Percentiles rank a stretch among this genome's conserved stretches.
These are phyloP conservation scores for Periconia sp. DNA, from an alignment of 2,329 filamentous ascomycete species.

Conservation along the genomic window DNA sequence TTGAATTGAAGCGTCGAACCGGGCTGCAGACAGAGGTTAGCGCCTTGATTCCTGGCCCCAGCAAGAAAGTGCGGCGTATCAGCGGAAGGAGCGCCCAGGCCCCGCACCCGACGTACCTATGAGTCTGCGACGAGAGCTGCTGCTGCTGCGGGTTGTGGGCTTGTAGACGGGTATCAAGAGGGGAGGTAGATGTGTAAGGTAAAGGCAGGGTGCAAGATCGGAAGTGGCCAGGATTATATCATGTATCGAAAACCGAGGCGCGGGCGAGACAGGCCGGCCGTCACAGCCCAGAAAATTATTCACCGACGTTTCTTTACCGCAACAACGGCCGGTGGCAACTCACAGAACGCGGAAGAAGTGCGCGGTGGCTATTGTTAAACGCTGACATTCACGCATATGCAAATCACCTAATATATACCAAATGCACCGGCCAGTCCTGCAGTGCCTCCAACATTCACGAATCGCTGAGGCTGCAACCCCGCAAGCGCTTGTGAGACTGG, in stretches of 20 bases:
- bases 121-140: constrained; percentile 1
- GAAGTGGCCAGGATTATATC: constrained; percentile 29
- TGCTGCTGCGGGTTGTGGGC: no score
- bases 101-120: constrained; percentile 27
- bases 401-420: constrained; percentile 18
- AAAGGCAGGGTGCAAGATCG: constrained; percentile 13
- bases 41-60: constrained; percentile 35
- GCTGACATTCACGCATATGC: constrained; percentile 27
- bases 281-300: constrained; percentile 37
- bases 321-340: constrained; percentile 35
- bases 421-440: constrained; percentile 18
- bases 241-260: constrained; percentile 24
- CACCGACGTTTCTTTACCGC: constrained; percentile 33
- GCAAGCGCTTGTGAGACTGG: constrained; percentile 14
- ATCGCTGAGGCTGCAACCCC: constrained; percentile 4
- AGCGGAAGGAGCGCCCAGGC: constrained; percentile 35
- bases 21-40: constrained; percentile 41
- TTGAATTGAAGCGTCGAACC: constrained; percentile 43
- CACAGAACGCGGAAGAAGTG: constrained; percentile 35
- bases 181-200: constrained; percentile 7
- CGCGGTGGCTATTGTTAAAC: constrained; percentile 11
- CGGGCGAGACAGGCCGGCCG: constrained; percentile 24
- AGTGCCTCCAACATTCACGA: constrained; percentile 13
- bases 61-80: constrained; percentile 31
- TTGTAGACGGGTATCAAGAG: no score